Base-by-base conservation (phyloP, 2,329 filamentous ascomycete species). In the Alternaria incomplexa region DNA sequence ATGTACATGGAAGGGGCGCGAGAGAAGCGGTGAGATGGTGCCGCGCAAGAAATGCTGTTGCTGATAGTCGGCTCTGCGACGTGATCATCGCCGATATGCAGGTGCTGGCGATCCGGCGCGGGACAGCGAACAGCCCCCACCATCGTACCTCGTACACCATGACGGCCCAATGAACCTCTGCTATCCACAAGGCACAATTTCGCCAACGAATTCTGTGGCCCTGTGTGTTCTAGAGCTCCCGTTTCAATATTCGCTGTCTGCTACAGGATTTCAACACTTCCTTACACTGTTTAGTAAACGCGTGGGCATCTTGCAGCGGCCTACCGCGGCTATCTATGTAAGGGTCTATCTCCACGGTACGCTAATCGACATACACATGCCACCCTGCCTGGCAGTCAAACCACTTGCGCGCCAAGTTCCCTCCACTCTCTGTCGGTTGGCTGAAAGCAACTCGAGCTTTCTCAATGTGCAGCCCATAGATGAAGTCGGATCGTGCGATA, bases 401-500 rank as follows among this genome's bases (percentile, higher is more conserved):
- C 81, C 88, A 90, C 63, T 83, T 84, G 69, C 85, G 81, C 9
- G 88, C 87, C 66, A 91, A 79, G 45, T 79, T 80, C 13, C 83
- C 84, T 40, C 89, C 89, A 70, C 84, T 86, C 67, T 86, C 85
- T 0, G 89, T 91, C n/a, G 88, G 88, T 70, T 89, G 87, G 69
- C 87, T 89, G 78, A 91, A 90, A 3, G 88, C 88, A 43, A 90
- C 81, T 71, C 84, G 76, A 11, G 82, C 80, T 73, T 87, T 88
- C 17, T 83, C 80, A 51, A 89, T 81, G 43, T 83, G 82, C 76
- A 87, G 81, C 3, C 85, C 84, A 63, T 86, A 85, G 56, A 87
- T 81, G 70, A 88, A 88, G 69, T 85, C 83, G 61, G 79, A 81
- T 58, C 85, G 81, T 23, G 86, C 85, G 58, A 82, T 84, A 62